Base-by-base conservation (phyloP, 441 rosid species). In the Erysimum cheiri region DNA sequence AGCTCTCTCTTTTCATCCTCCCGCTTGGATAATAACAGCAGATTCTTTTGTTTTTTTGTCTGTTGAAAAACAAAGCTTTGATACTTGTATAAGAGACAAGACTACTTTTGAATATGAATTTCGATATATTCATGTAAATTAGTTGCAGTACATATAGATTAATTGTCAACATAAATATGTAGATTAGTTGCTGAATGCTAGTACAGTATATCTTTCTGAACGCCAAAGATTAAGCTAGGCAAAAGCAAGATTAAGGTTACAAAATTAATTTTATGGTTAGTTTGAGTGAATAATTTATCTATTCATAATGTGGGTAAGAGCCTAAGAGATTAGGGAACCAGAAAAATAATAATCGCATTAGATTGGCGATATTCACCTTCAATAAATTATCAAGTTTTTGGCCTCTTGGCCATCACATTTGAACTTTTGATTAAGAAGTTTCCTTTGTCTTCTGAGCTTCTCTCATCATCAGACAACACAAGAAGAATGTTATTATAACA, bases 401-500 rank as follows among this genome's bases (percentile, higher is more conserved):
- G 73, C 53, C 58, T 74, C 59, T 74, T 67, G 33, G 49, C 49
- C 63, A 43, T 74, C 9, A 74, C 73, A 44, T 60, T 60, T 44
- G 50, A 39, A 6, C 64, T 60, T 60, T 44, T 29, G 44, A 22
- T 11, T 4, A 26, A 49, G 24, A 14, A 15, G 50, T 50, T 41
- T 55, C 28, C 48, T 62, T 29, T 70, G 28, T 79, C 72, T 37
- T 65, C 44, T 36, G 28, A 52, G 50, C 57, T 63, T 43, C 73
- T 70, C 46, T 69, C 76, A 59, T 64, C 58, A 60, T 60, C 65
- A 29, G 77, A 72, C 29, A 50, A 56, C 13, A 75, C 63, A 49
- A 36, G 46, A 39, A 33, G 62, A 32, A 53, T 53, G 26, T 59
- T 35, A 6, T 60, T 68, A 46, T 33, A 31, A 43, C 53, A 48